These are phyloP conservation scores for Candida germanica DNA, from an alignment of 805 yeast species.

Conservation along the genomic window DNA sequence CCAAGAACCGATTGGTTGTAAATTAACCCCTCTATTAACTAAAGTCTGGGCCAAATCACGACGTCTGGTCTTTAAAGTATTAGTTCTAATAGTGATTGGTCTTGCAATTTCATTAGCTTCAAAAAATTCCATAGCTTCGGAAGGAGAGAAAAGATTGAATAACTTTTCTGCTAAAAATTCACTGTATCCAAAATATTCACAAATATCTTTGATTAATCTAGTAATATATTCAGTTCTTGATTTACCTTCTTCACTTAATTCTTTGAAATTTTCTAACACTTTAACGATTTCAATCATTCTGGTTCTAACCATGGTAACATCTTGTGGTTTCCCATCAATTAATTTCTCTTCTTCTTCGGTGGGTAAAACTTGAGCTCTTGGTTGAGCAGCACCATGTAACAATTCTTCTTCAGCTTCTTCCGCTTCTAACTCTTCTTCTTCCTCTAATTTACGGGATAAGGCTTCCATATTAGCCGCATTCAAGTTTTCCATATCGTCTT, in stretches of 20 bases:
- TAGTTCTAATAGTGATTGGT: constrained; percentile 97
- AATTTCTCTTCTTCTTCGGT: constrained; percentile 60
- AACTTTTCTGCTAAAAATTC: constrained; percentile 91
- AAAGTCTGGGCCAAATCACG: constrained; percentile 93
- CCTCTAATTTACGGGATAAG: constrained; percentile 64
- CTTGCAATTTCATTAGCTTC: constrained; percentile 98
- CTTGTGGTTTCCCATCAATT: constrained; percentile 55
- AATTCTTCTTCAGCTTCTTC: constrained; percentile 53
- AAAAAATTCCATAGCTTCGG: constrained; percentile 96
- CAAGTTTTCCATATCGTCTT: constrained; percentile 56
- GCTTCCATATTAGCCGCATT: constrained; percentile 85
- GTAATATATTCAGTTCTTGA: constrained; percentile 80
- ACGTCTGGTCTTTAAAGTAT: constrained; percentile 90
- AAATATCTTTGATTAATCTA: constrained; percentile 78
- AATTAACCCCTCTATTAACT: constrained; percentile 93
- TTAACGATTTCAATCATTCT: constrained; percentile 94
- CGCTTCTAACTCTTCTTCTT: constrained; percentile 46
- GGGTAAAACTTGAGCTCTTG: constrained; percentile 77
- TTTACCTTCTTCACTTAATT: constrained; percentile 77
- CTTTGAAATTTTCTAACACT: constrained; percentile 86
- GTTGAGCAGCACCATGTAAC: constrained; percentile 59
- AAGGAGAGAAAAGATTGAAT: constrained; percentile 85
- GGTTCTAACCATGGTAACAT: constrained; percentile 79
- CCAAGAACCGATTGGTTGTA: constrained; percentile 97
- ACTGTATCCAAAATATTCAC: constrained; percentile 91